Evolutionary conservation across 345 rosid species (phyloP).

Genomic region (Eucalyptus leucophloia): DNA sequence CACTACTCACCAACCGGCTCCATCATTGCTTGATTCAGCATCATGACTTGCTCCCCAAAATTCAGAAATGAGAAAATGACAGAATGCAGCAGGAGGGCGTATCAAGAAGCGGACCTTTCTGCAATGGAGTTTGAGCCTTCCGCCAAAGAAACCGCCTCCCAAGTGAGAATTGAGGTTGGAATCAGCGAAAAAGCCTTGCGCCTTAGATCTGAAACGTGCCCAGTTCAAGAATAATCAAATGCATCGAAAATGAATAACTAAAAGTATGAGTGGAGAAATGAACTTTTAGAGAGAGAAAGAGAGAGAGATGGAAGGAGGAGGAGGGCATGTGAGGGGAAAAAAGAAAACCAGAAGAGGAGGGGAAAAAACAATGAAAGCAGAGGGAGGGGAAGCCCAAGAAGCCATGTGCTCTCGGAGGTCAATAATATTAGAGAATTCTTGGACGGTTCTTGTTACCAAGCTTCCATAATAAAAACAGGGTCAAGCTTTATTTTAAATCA

Average conservation of each 20-base stretch:
- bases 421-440: constrained; percentile 36
- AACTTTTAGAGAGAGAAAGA: neutral
- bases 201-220: neutral
- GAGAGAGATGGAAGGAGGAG: neutral
- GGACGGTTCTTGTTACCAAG: neutral
- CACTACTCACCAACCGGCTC: neutral
- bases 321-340: constrained; percentile 35
- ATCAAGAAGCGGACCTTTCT: neutral
- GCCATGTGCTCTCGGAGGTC: constrained; percentile 66
- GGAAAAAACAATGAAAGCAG: constrained; percentile 3
- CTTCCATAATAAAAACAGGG: neutral
- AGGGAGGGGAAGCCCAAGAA: constrained; percentile 17
- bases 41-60: neutral
- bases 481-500: neutral
- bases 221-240: neutral
- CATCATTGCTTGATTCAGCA: neutral
- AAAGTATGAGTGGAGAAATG: neutral
- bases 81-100: neutral
- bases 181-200: neutral
- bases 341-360: neutral
- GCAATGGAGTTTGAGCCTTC: neutral
- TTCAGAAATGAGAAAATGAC: neutral
- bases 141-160: neutral
- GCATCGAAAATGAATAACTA: neutral
- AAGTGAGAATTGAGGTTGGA: neutral